Evolutionary conservation across 1,284 basidiomycete genomes (phyloP).

Genomic region (Austropuccinia psidii): DNA sequence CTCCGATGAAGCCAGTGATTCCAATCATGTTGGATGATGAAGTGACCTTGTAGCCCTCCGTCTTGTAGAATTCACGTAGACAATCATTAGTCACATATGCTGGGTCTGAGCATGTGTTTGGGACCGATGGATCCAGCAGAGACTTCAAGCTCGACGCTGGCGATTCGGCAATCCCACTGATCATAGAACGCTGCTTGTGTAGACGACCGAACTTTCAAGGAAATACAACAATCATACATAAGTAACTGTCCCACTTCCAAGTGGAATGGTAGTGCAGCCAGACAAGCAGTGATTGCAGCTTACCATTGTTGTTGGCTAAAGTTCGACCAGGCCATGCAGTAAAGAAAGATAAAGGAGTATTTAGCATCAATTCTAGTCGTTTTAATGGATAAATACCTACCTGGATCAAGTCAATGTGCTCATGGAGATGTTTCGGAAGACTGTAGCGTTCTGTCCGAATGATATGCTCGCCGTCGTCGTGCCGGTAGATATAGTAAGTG

Average conservation of each 20-base stretch:
- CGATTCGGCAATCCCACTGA: neutral
- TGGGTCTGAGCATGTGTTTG: conserved; percentile 24
- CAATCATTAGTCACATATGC: conserved; percentile 24
- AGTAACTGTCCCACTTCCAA: neutral
- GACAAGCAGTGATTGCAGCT: neutral
- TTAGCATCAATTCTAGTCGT: neutral
- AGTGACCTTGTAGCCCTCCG: neutral
- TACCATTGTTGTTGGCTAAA: conserved; percentile 36
- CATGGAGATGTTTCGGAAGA: conserved; percentile 26
- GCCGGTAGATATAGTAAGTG: conserved; percentile 26
- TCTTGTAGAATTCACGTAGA: conserved; percentile 27
- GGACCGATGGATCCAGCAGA: neutral
- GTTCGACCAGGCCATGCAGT: neutral
- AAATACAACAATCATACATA: neutral
- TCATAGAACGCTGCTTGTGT: neutral
- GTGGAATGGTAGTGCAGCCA: neutral
- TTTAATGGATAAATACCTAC: neutral
- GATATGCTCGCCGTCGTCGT: conserved; percentile 17
- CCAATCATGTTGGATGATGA: conserved; percentile 14
- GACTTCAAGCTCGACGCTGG: neutral
- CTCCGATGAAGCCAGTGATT: conserved; percentile 25
- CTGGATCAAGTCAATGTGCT: conserved; percentile 33
- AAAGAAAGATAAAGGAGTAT: neutral
- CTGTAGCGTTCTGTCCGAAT: conserved; percentile 33
- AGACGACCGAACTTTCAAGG: conserved; percentile 22